Base-by-base conservation (phyloP, 495 filamentous ascomycete species). In the Podospora bellae-mahoneyi region DNA sequence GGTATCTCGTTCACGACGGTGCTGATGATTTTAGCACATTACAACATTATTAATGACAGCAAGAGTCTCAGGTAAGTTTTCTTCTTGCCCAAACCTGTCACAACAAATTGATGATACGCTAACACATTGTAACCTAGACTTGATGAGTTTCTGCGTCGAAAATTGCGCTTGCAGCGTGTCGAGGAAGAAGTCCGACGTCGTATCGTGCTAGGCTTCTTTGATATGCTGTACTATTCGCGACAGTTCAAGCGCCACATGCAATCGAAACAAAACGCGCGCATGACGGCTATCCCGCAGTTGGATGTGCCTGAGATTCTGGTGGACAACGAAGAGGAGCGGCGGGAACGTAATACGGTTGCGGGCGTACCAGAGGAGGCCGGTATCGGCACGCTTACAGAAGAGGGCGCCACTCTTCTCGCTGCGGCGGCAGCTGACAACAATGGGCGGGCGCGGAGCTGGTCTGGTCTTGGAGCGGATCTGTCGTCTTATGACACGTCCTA, bases 41-140 rank as follows among this genome's bases (percentile, higher is more conserved):
- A 98, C 84, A 99, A 99, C 69, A 92, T 99, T 74, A 99, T 99
- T 75, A 96, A 88, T 69, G 95, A 99, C 82, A 97, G 88, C 82
- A 97, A 97, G 83, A 95, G 92, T 79, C 78, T 99, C 71, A 87
- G 88, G 89, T 90, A 85, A 73, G 79, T 69, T 26, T 9, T 10
- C 13, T 65, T 18, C 55, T 20, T 58, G 13, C 48, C 30, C 19
- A 13, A 15, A 2, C 53, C 5, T 5, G 16, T 30, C 23, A 30
- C n/a, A 62, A 48, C 30, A 70, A 56, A 68, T 70, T 69, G 60
- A 72, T 9, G 39, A 48, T 48, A 16, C 7, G 15, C 66, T 70
- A 28, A 64, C 62, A n/a, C n/a, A 0, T 55, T n/a, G 0, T 58
- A 19, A 57, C 32, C 5, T 63, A 90, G 88, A 44, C 86, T 99